Percentiles rank a stretch among this genome's conserved stretches.
Evolutionary conservation across 2,329 filamentous ascomycete genomes (phyloP).

Genomic region (Cladosporium sp.): DNA sequence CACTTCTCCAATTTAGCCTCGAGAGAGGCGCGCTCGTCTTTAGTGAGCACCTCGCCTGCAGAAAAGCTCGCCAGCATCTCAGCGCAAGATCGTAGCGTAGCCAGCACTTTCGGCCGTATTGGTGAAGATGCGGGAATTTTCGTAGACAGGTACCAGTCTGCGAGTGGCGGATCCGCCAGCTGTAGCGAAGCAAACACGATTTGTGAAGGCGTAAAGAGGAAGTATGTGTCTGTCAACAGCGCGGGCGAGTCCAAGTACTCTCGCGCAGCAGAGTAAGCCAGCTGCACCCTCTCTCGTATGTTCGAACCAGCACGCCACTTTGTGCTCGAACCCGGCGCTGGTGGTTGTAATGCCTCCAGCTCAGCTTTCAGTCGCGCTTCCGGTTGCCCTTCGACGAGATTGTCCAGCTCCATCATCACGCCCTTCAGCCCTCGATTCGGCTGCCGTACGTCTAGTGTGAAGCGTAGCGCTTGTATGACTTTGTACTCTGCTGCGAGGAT

Average conservation of each 20-base stretch:
- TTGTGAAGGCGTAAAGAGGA: slow-evolving; percentile 91
- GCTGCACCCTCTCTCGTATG: slow-evolving; percentile 50
- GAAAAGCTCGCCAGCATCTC: slow-evolving; percentile 37
- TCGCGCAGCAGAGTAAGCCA: slow-evolving; percentile 72
- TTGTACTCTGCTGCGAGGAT: slow-evolving; percentile 91
- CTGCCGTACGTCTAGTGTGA: slow-evolving; percentile 90
- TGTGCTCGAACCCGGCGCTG: slow-evolving; percentile 20
- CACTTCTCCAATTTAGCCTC: slow-evolving; percentile 72
- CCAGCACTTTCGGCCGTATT: slow-evolving; percentile 38
- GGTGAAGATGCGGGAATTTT: slow-evolving; percentile 40
- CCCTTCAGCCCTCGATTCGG: slow-evolving; percentile 87
- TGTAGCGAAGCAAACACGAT: slow-evolving; percentile 84
- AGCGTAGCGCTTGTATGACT: slow-evolving; percentile 86
- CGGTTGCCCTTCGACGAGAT: slow-evolving; percentile 63
- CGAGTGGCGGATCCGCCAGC: slow-evolving; percentile 69
- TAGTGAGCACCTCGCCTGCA: slow-evolving; percentile 30
- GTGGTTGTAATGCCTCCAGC: slow-evolving; percentile 24
- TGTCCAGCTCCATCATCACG: slow-evolving; percentile 76
- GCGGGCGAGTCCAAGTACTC: slow-evolving; percentile 71
- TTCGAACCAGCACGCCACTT: slow-evolving; percentile 23
- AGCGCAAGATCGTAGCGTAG: slow-evolving; percentile 43
- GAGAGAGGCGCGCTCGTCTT: slow-evolving; percentile 41
- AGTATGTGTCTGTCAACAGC: slow-evolving; percentile 91
- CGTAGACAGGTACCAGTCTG: slow-evolving; percentile 46
- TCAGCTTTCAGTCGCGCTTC: slow-evolving; percentile 27